Evolutionary conservation across 345 rosid genomes (phyloP), one percentile per base, ranked within the genome.

Genomic region (Clausena lansium): DNA sequence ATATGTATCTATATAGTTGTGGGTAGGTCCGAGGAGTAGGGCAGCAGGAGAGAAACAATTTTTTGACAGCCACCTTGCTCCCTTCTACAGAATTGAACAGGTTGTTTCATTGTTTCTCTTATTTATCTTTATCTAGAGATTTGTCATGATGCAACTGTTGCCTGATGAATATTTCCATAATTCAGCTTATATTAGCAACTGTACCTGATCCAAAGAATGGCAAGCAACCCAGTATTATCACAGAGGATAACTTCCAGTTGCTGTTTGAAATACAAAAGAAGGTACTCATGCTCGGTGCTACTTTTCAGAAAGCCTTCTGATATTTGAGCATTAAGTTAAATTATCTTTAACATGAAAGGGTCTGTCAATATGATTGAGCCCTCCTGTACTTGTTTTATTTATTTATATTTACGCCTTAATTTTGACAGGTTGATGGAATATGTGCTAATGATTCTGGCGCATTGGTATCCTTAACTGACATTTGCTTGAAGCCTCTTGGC

Each of bases 71-170:
- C 97, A 92, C 83, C 97, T 96, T 67, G 90, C 98, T 0, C 97
- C 99, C 25, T 96, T 96, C 82, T 96, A 96, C 91, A 89, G 99
- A 89, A 94, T 94, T 62, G 98, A 96, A 83, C 98, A 96, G 99
- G 99, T 96, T 81, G 27, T 35, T 81, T 71, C 33, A 63, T n/a
- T 81, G 9, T 32, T 54, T 1, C 20, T 74, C 72, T 73, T 75
- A 59, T 75, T 30, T 69, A 38, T 68, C 70, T 75, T 45, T 68
- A 35, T 14, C 64, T n/a, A 45, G 27, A 30, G n/a, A 22, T 41
- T 52, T 70, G 13, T 35, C 24, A 25, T 52, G 60, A 14, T 77
- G 14, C 59, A 24, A 13, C 45, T 33, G 70, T 66, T 72, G 67
- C 55, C 27, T 13, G n/a, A 38, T 63, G 17, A 25, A 33, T 52